Percentiles rank a stretch among this genome's conserved stretches.
Conservation (phyloP, 2,329 filamentous ascomycete genomes). For the Curvularia sp. region DNA sequence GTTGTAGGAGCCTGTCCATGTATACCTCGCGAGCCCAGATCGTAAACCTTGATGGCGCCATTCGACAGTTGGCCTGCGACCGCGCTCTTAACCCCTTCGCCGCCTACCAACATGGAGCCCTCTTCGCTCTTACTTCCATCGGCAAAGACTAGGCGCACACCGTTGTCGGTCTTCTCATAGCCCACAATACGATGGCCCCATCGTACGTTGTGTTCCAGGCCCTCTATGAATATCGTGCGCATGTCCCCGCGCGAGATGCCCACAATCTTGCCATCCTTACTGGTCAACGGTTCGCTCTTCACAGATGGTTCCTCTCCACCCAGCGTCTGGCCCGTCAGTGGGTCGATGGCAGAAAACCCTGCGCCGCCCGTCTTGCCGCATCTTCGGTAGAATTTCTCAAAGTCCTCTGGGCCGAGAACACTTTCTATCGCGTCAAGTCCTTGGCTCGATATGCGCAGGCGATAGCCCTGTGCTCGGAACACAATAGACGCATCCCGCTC, state of each 20-base stretch:
- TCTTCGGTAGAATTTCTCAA: slow-evolving; percentile 63
- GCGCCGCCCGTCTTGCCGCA: slow-evolving; percentile 67
- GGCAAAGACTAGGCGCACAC: slow-evolving; percentile 65
- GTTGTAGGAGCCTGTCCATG: slow-evolving; percentile 69
- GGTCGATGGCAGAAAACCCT: slow-evolving; percentile 61
- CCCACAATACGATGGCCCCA: slow-evolving; percentile 65
- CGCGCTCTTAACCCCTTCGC: slow-evolving; percentile 68
- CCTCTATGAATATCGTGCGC: slow-evolving; percentile 65
- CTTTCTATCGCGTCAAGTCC: slow-evolving; percentile 68
- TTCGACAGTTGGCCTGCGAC: slow-evolving; percentile 66
- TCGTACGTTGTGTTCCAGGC: slow-evolving; percentile 62
- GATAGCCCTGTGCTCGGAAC: slow-evolving; percentile 69
- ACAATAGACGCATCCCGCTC: slow-evolving; percentile 57
- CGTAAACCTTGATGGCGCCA: slow-evolving; percentile 67
- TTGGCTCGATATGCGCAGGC: slow-evolving; percentile 64
- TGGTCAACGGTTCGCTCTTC: slow-evolving; percentile 50
- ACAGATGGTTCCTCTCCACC: slow-evolving; percentile 27
- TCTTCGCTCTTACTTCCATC: slow-evolving; percentile 67
- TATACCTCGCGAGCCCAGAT: slow-evolving; percentile 69
- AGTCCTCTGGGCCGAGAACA: slow-evolving; percentile 60
- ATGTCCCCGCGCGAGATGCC: slow-evolving; percentile 70
- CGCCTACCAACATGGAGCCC: slow-evolving; percentile 66
- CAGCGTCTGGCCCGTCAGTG: slow-evolving; percentile 60
- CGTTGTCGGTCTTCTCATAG: slow-evolving; percentile 63
- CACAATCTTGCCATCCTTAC: slow-evolving; percentile 65